Conservation (phyloP, 805 yeast genomes). For the Myxozyma mucilagina region DNA sequence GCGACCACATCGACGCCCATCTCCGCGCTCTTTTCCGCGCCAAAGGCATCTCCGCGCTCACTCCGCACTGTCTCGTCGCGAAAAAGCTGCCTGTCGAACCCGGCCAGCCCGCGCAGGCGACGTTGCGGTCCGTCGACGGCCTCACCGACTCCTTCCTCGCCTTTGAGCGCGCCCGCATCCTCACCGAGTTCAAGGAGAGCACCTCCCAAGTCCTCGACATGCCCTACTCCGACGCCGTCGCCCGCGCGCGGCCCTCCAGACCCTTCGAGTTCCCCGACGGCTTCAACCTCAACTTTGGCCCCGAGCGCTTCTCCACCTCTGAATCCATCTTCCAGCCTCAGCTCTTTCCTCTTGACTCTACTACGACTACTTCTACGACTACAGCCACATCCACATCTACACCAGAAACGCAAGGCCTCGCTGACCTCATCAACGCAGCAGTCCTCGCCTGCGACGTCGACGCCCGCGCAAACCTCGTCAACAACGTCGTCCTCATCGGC, state of each 20-base stretch:
- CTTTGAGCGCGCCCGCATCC: constrained; percentile 45
- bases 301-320: constrained; percentile 55
- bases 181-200: constrained; percentile 53
- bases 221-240: constrained; percentile 42
- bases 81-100: constrained; percentile 43
- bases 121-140: constrained; percentile 37
- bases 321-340: constrained; percentile 75
- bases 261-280: constrained; percentile 65
- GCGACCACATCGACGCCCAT: constrained; percentile 76
- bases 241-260: constrained; percentile 41
- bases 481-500: constrained; percentile 61
- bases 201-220: constrained; percentile 43
- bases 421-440: constrained; percentile 48
- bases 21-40: constrained; percentile 51
- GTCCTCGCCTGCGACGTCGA: constrained; percentile 48
- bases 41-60: constrained; percentile 40
- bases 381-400: constrained; percentile 37
- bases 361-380: too few relatives aligned
- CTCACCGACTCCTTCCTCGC: constrained; percentile 44
- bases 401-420: constrained; percentile 18
- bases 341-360: constrained; percentile 50
- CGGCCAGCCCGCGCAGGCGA: constrained; percentile 40
- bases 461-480: constrained; percentile 45
- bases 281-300: constrained; percentile 48
- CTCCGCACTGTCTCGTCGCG: constrained; percentile 42